phyloP scores from a whole-genome alignment of 345 rosid species.

The Fremontodendron californicum region DNA sequence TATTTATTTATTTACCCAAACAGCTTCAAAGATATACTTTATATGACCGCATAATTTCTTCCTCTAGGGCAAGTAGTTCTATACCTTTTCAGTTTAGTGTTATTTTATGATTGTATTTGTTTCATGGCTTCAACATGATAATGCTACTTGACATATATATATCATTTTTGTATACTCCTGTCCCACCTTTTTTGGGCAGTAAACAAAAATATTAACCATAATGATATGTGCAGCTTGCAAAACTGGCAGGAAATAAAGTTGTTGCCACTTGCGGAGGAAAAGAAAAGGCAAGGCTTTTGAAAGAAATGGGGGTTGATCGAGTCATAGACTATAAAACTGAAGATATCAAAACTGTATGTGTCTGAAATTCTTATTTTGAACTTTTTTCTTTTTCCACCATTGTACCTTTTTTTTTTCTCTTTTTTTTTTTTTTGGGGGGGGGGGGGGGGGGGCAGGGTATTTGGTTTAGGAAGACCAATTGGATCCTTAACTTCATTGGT shows the following conservation, averaged over 20 bases:
- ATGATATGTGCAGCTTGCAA: conserved; percentile 65
- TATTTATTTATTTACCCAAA: background rate
- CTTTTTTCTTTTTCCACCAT: background rate
- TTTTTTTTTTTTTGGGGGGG: no score
- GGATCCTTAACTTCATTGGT: background rate
- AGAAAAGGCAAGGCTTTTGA: conserved; percentile 74
- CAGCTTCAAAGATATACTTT: background rate
- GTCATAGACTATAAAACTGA: conserved; percentile 84
- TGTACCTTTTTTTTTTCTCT: background rate
- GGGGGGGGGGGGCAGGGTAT: background rate
- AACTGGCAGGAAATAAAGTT: conserved; percentile 76
- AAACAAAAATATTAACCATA: conserved; percentile 7
- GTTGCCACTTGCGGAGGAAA: conserved; percentile 95
- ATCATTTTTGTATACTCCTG: background rate
- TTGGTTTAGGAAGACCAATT: background rate
- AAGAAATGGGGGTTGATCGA: conserved; percentile 78
- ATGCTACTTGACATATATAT: no score
- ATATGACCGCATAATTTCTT: background rate
- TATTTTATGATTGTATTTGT: background rate
- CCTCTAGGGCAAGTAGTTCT: background rate
- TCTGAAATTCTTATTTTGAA: conserved; percentile 12
- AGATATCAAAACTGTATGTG: conserved; percentile 72
- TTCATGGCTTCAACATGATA: background rate
- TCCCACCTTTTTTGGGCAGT: background rate
- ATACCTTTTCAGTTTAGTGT: background rate